Base-by-base conservation (phyloP, 2,329 filamentous ascomycete species). In the Ophiostoma ulmi region DNA sequence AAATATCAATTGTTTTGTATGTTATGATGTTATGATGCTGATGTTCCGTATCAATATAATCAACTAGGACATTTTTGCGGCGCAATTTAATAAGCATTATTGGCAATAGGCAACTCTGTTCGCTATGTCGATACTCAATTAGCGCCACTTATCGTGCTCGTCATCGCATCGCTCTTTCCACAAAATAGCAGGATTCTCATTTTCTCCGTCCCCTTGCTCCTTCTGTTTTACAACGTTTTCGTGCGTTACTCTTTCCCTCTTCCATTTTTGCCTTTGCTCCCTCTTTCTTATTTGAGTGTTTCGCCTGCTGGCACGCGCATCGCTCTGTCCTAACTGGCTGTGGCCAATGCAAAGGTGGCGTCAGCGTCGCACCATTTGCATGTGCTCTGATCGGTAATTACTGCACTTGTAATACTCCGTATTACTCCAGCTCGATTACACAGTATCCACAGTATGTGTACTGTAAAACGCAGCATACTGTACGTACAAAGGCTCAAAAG, bases 271-370 rank as follows among this genome's bases (percentile, higher is more conserved):
- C 52, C 22, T 22, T 26, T 10, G n/a, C 7, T 22, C 52, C n/a
- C 52, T 58, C 52, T 17, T n/a, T 58, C 48, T n/a, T n/a, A 6
- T 58, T 6, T 8, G 17, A n/a, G 44, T 48, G 44, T 48, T 48
- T 58, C 52, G 52, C 52, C 52, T 58, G 52, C 52, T 11, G 11
- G 58, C 14, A 35, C 58, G 26, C 26, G 58, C 58, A 35, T 36
- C 58, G 26, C 58, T 63, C 58, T 35, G 35, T 63, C 58, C 58
- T 63, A 17, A 63, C 14, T 63, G 58, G 58, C 58, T 63, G 26
- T 17, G 6, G n/a, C 52, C 52, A 58, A 11, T 13, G 3, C 52
- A 7, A 13, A n/a, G 11, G 11, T 22, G 8, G n/a, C 52, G n/a
- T 20, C 58, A 63, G 10, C 26, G 58, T 31, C 22, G 58, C 58